Percentiles rank a stretch among this genome's conserved stretches.
These are phyloP conservation scores for Ustilago curta DNA, from an alignment of 1,284 basidiomycete species.

Conservation along the genomic window DNA sequence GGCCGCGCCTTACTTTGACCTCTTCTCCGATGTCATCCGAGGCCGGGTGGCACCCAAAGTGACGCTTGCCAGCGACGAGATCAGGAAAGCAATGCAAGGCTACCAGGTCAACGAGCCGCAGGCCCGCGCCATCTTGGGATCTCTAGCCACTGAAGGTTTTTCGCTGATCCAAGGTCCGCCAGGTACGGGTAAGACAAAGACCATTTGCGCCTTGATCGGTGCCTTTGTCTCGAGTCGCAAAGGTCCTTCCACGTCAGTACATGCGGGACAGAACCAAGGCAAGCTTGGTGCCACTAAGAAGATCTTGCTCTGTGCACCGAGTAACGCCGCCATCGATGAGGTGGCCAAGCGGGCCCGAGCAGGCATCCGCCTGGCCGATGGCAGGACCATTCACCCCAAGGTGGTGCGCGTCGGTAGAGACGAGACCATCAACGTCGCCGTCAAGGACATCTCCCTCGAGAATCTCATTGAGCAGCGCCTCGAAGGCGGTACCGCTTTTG, in stretches of 20 bases:
- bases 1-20: slow-evolving; percentile 84
- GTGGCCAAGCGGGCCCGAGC: slow-evolving; percentile 88
- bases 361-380: slow-evolving; percentile 77
- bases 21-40: slow-evolving; percentile 78
- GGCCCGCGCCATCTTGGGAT: slow-evolving; percentile 85
- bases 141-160: slow-evolving; percentile 82
- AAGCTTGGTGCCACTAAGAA: slow-evolving; percentile 73
- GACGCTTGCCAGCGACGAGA: slow-evolving; percentile 73
- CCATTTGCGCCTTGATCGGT: slow-evolving; percentile 93
- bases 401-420: slow-evolving; percentile 90
- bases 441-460: slow-evolving; percentile 89
- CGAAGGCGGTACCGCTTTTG: slow-evolving; percentile 24
- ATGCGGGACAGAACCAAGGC: slow-evolving; percentile 32
- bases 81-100: slow-evolving; percentile 75
- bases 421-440: slow-evolving; percentile 81
- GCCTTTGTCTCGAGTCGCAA: slow-evolving; percentile 76
- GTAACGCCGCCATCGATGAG: slow-evolving; percentile 98
- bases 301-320: slow-evolving; percentile 93
- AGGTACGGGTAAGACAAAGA: slow-evolving; percentile 98
- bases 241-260: slow-evolving; percentile 38
- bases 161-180: slow-evolving; percentile 96
- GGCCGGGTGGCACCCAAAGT: slow-evolving; percentile 74
- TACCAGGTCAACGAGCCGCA: slow-evolving; percentile 93
- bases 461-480: slow-evolving; percentile 55
- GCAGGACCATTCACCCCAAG: slow-evolving; percentile 76